Evolutionary conservation across 75 land plant species (phyloP), one percentile per base, ranked within the genome.

Genomic region (Cupressus sempervirens): DNA sequence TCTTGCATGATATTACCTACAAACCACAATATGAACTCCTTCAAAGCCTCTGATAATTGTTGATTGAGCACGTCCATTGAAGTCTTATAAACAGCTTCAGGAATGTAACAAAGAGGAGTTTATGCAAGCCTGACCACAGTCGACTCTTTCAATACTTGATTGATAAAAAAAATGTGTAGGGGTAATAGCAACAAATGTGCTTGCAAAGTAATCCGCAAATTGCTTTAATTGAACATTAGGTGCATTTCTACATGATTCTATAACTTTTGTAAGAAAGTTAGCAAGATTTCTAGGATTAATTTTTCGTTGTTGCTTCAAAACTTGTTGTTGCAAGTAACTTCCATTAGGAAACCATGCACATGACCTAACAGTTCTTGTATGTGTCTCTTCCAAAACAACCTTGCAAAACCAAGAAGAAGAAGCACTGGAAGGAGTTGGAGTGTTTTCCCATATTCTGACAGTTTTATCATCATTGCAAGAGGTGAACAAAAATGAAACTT

Each of bases 161-260:
- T 76, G 96, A 98, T n/a, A 93, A 3, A 94, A 92, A 68, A 97
- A 94, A 84, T 96, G 94, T 3, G 96, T 70, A 7, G 92, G 83
- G 43, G 87, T 90, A 15, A 96, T 95, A 13, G 86, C 82, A 10
- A 90, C 70, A n/a, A n/a, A n/a, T n/a, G n/a, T n/a, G n/a, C n/a
- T n/a, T n/a, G n/a, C n/a, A n/a, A n/a, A n/a, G n/a, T 94, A 96
- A 88, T 97, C 99, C 1, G 95, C 99, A 86, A 95, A 94, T 65
- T 98, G 87, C 94, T 91, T 91, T 82, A 95, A 83, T 82, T 94
- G 99, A 29, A 97, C 90, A 75, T 96, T 93, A 76, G 91, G 92
- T 36, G 89, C 84, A 11, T 81, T 35, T 70, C 87, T 93, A 86
- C 89, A 95, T 20, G 94, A 91, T 54, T n/a, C n/a, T n/a, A n/a